Base-by-base conservation (phyloP, 1,139 yeast genomes). In the Candida glucosophila region DNA sequence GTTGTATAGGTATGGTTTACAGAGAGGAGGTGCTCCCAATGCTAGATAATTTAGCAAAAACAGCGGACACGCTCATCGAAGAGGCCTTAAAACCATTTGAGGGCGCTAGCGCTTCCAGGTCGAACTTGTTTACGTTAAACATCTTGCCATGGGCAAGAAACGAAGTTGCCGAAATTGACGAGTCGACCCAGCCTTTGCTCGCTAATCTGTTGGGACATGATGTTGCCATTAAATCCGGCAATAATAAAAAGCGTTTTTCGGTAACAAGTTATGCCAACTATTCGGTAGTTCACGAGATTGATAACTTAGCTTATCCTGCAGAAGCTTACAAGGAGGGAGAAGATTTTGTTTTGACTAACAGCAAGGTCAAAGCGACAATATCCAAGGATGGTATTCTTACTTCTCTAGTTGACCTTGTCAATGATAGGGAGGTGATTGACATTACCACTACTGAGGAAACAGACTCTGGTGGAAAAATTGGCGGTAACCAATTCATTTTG, bases 1-100 rank as follows among this genome's bases (percentile, higher is more conserved):
- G 95, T 14, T 83, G 95, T 54, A 90, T 90, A 43, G 95, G 86
- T 33, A 77, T 83, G 78, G 95, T 90, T 13, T 90, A 90, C 51
- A 73, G 73, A 33, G 86, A 85, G 35, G 97, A 90, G 46, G 96
- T 88, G n/a, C 71, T 77, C 44, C 86, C 86, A 15, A 77, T 82
- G 71, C 67, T 86, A 43, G 61, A 59, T 4, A 56, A 63, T 14
- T 78, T 78, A 14, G 60, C 79, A 35, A 51, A 58, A 19, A 58
- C 58, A 12, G 76, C 80, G 19, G 65, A 70, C 23, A 41, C 58
- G 12, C 58, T 88, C 42, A 65, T 73, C 15, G 43, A 56, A 2
- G 57, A 65, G 2, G 82, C 85, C 0, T 48, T 81, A 24, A 33
- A 36, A 35, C 32, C 8, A 34, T 31, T 43, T 38, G 35, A 29